Base-by-base conservation (phyloP, 2,329 filamentous ascomycete genomes). In the Endoconidiophora laricicola region DNA sequence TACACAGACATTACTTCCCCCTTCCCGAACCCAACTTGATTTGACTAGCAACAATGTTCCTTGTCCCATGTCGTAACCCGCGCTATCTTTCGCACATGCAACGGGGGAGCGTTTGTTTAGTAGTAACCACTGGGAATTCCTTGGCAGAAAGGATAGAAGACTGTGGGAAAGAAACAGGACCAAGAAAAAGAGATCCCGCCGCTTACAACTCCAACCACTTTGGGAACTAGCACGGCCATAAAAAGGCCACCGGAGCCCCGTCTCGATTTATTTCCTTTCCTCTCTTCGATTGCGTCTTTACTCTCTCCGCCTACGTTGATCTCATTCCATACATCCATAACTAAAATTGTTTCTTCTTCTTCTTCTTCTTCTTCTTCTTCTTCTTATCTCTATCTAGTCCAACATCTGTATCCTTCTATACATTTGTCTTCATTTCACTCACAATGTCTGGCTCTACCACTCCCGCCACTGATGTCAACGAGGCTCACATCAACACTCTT, bases 381-480 rank as follows among this genome's bases (percentile, higher is more conserved):
- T 54, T 16, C 46, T 24, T 18, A 42, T 38, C 33, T 26, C 12
- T 44, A 7, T 20, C 18, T 20, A 41, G 6, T 7, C 3, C 26
- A 38, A 14, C 41, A 20, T 29, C 36, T 44, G 33, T 24, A 44
- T 49, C 36, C 18, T 45, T 40, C 12, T 44, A 22, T 43, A 29
- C 20, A 14, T 22, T 24, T 16, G 18, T 22, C 39, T 51, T 43
- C 29, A 36, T 41, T 33, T 29, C 16, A 40, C 37, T 45, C 50
- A 55, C 45, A 48, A 56, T 56, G 53, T 46, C 55, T 51, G 42
- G 52, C 50, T 50, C 53, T 44, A 46, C 52, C 38, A 37, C 48
- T 29, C 39, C 54, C 37, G 22, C 46, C 49, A 38, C 48, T 42
- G 40, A 52, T 44, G 44, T 52, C 42, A 22, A 44, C 4, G 42